Conservation (phyloP, 306 rosid genomes). For the Vachellia pachyceras region DNA sequence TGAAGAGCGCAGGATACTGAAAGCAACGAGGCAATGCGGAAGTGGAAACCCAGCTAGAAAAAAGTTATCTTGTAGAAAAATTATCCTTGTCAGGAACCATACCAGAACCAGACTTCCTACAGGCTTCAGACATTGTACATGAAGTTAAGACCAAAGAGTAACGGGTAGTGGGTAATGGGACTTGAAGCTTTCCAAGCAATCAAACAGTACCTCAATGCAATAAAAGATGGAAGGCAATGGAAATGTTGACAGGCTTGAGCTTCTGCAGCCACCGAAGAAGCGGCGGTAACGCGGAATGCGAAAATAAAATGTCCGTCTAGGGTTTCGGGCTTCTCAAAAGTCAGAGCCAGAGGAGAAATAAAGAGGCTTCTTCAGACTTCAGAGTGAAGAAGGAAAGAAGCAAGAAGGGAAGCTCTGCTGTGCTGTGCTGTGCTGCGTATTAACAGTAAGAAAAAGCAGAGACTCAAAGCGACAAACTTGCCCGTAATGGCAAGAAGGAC, state of each 20-base stretch:
- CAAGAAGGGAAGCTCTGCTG: not conserved
- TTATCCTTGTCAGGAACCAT: not conserved
- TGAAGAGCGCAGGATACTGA: not conserved
- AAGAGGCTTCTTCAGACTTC: not conserved
- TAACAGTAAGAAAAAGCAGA: not conserved
- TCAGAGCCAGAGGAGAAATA: constrained; percentile 16
- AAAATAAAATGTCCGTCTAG: constrained; percentile 43
- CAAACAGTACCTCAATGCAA: constrained; percentile 11
- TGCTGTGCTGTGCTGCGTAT: not conserved
- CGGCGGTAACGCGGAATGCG: not conserved
- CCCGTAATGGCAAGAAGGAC: not conserved
- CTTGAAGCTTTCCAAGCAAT: constrained; percentile 8
- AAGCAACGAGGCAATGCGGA: not conserved
- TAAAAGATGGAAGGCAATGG: not conserved
- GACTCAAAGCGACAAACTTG: not conserved
- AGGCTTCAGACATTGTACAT: not conserved
- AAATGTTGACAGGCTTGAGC: not conserved
- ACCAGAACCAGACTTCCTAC: not conserved
- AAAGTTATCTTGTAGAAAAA: not conserved
- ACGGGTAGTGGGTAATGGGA: not conserved
- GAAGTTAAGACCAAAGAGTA: not conserved
- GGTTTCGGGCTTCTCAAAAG: constrained; percentile 42
- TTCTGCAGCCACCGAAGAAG: not conserved
- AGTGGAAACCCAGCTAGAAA: not conserved
- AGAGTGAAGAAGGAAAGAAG: not conserved